These are phyloP conservation scores for Casuarina cunninghamiana DNA, from an alignment of 306 rosid species.

Conservation along the genomic window DNA sequence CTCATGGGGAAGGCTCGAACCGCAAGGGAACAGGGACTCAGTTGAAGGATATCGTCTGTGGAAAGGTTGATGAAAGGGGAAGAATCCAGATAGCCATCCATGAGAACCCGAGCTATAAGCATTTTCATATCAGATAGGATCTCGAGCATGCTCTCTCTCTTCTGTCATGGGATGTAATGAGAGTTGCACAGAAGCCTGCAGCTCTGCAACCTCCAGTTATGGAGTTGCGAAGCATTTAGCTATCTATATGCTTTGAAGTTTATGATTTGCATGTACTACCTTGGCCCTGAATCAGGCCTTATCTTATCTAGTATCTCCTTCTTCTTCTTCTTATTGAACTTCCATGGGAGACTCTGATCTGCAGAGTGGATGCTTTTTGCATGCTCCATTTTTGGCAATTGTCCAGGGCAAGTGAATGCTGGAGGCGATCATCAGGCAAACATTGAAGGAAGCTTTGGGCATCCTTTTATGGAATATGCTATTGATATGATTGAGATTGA, in stretches of 20 bases:
- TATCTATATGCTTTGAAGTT: not conserved
- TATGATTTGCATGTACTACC: not conserved
- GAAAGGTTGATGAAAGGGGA: conserved; percentile 40
- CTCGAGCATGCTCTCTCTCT: conserved; percentile 63
- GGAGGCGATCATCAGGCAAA: too few species aligned
- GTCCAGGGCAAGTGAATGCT: too few species aligned
- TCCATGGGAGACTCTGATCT: not conserved
- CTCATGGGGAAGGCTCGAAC: conserved; percentile 56
- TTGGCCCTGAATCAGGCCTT: not conserved
- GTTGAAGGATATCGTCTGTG: conserved; percentile 45
- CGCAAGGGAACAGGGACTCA: conserved; percentile 38
- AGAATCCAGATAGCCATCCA: conserved; percentile 52
- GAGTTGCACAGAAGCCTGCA: not conserved
- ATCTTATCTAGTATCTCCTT: not conserved
- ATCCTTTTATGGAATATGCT: too few species aligned
- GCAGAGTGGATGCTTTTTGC: too few species aligned
- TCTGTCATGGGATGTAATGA: conserved; percentile 52
- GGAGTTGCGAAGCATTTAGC: not conserved
- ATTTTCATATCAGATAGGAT: conserved; percentile 53
- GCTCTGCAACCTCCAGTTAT: not conserved
- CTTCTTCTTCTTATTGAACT: not conserved
- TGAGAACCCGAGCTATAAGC: conserved; percentile 43
- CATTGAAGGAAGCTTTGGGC: too few species aligned
- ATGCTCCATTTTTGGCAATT: too few species aligned
- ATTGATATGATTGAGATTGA: too few species aligned